phyloP scores from a whole-genome alignment of 2,329 filamentous ascomycete species.

The Lachnellula arida region DNA sequence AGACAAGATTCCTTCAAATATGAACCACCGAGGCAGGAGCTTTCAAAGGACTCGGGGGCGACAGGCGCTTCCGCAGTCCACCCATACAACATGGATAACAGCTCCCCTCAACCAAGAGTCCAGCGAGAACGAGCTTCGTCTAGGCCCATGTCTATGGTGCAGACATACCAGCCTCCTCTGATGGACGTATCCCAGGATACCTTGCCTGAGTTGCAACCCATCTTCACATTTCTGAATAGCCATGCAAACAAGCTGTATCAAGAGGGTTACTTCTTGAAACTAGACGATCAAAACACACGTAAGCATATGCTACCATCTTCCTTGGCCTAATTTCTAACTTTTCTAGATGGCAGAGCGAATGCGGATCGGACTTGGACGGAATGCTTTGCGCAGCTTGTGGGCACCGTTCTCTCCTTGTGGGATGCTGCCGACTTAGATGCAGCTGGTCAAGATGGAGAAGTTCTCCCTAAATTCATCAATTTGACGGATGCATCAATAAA shows the following conservation, averaged over 20 bases:
- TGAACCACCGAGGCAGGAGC: conserved; percentile 37
- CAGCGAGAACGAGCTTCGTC: conserved; percentile 44
- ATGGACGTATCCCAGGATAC: conserved; percentile 84
- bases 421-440: conserved; percentile 88
- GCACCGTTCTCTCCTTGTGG: conserved; percentile 92
- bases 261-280: conserved; percentile 94
- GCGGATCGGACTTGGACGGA: conserved; percentile 87
- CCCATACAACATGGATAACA: conserved; percentile 17
- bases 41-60: conserved; percentile 2
- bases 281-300: conserved; percentile 93
- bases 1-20: conserved; percentile 17
- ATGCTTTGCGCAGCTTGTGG: conserved; percentile 94
- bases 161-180: conserved; percentile 77
- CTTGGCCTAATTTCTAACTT: conserved; percentile 29
- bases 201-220: conserved; percentile 86
- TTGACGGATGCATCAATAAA: conserved; percentile 96
- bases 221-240: conserved; percentile 90
- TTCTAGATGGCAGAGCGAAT: conserved; percentile 76
- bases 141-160: conserved; percentile 78
- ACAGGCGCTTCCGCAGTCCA: conserved; percentile 2
- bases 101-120: conserved; percentile 31
- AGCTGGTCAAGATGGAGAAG: conserved; percentile 78
- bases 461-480: conserved; percentile 91
- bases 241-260: conserved; percentile 96
- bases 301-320: conserved; percentile 38